Evolutionary conservation across 768 basidiomycete species (phyloP).

Genomic region (Agrocybe chaxingu): DNA sequence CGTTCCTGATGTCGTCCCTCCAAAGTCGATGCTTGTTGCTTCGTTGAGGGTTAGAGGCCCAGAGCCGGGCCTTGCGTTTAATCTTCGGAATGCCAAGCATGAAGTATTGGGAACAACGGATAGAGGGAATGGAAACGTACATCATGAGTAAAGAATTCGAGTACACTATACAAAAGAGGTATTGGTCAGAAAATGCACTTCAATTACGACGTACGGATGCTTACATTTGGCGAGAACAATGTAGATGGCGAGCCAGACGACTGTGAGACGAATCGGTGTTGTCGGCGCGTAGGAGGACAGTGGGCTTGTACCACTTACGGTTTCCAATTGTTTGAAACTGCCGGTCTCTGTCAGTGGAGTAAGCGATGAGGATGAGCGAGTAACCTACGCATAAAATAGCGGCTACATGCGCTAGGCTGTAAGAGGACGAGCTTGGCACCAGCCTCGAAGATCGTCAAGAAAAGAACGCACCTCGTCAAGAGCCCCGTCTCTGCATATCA

Average conservation of each 20-base stretch:
- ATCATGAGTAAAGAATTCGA: slow-evolving; percentile 15
- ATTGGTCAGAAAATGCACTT: neutral
- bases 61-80: neutral
- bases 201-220: neutral
- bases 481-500: slow-evolving; percentile 12
- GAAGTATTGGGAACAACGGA: too few relatives aligned
- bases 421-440: neutral
- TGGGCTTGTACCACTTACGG: slow-evolving; percentile 1
- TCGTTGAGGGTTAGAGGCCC: neutral
- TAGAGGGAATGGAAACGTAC: slow-evolving; percentile 1
- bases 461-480: slow-evolving; percentile 12
- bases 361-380: neutral
- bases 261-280: neutral
- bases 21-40: too few relatives aligned
- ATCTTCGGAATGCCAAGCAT: neutral
- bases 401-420: slow-evolving; percentile 12
- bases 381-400: slow-evolving; percentile 14
- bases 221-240: slow-evolving; percentile 16
- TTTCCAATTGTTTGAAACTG: slow-evolving; percentile 15
- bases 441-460: neutral
- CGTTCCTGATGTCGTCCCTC: too few relatives aligned
- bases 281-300: neutral
- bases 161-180: slow-evolving; percentile 5
- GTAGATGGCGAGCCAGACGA: slow-evolving; percentile 17
- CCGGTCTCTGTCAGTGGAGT: neutral